These are phyloP conservation scores for Saccharomycopsis fibuligera DNA, from an alignment of 805 yeast genomes.

Conservation along the genomic window DNA sequence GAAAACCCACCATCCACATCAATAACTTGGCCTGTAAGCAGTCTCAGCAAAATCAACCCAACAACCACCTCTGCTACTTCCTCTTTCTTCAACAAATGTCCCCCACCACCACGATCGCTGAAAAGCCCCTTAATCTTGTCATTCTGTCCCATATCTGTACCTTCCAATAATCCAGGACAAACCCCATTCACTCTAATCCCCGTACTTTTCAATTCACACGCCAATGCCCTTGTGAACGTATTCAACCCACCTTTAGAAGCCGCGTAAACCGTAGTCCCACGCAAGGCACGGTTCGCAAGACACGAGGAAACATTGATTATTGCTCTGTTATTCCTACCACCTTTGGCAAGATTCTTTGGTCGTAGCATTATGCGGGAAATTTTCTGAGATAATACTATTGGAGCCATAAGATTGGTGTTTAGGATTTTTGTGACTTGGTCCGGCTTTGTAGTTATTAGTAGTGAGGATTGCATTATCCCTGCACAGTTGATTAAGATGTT, in stretches of 20 bases:
- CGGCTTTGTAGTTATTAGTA: conserved; percentile 39
- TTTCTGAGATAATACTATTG: conserved; percentile 52
- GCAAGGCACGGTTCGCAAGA: conserved; percentile 39
- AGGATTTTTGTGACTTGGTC: conserved; percentile 41
- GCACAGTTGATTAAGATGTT: conserved; percentile 38
- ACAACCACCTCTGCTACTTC: conserved; percentile 25
- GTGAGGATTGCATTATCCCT: conserved; percentile 52
- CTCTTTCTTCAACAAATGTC: conserved; percentile 18
- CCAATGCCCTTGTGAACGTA: conserved; percentile 54
- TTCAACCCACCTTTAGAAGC: conserved; percentile 67
- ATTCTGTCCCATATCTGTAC: conserved; percentile 56
- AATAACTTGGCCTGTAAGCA: conserved; percentile 29
- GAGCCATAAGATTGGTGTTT: conserved; percentile 50
- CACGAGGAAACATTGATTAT: conserved; percentile 64
- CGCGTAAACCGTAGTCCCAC: conserved; percentile 61
- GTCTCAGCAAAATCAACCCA: conserved; percentile 23
- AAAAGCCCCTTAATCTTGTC: not conserved
- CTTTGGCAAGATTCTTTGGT: conserved; percentile 22
- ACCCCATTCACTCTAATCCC: conserved; percentile 58
- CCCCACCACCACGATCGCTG: not conserved
- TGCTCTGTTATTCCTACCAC: too few species aligned
- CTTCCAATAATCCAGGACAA: conserved; percentile 59
- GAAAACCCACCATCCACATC: conserved; percentile 28
- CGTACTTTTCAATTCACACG: conserved; percentile 48
- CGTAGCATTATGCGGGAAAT: conserved; percentile 47